Base-by-base conservation (phyloP, 495 filamentous ascomycete genomes). In the Lasiosphaeria ovina region DNA sequence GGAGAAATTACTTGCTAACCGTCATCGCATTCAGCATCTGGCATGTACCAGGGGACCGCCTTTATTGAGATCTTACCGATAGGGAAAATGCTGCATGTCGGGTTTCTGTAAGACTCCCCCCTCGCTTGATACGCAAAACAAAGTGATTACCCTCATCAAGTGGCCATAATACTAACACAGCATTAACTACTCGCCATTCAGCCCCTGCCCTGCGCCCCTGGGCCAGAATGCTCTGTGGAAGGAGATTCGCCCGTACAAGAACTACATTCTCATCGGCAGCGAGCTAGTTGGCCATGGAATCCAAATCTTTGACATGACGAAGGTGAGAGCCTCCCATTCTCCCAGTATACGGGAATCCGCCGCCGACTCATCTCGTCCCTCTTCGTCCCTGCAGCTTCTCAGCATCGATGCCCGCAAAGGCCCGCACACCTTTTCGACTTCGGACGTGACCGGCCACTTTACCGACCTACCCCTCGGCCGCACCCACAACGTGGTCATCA, bases 231-330 rank as follows among this genome's bases (percentile, higher is more conserved):
- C 54, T 16, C 54, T 57, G 5, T 57, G 54, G 54, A 76, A 76
- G 17, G 70, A 79, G 65, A 72, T 74, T 60, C 70, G 72, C 62
- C 63, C 64, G 34, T 68, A 69, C 60, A 71, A 68, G 63, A 71
- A 56, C 65, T 82, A 79, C 65, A 74, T 79, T 14, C 65, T 78
- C 59, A 82, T 83, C 45, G 80, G 81, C 4, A 76, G 73, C 45
- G 81, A 83, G 64, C 79, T 81, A 40, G 52, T 54, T 17, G 70
- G 72, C 64, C 81, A 83, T 64, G 74, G 74, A 36, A 66, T 83
- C 61, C 81, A 83, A 61, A 72, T 83, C 59, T 83, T 83, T 61
- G 81, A 83, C 64, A 77, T 83, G 74, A 61, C 51, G 33, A 79
- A 77, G 69, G 53, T 55, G 16, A 53, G 4, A 4, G 14, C n/a